Base-by-base conservation (phyloP, 306 rosid species). In the Boehmeria nivea region DNA sequence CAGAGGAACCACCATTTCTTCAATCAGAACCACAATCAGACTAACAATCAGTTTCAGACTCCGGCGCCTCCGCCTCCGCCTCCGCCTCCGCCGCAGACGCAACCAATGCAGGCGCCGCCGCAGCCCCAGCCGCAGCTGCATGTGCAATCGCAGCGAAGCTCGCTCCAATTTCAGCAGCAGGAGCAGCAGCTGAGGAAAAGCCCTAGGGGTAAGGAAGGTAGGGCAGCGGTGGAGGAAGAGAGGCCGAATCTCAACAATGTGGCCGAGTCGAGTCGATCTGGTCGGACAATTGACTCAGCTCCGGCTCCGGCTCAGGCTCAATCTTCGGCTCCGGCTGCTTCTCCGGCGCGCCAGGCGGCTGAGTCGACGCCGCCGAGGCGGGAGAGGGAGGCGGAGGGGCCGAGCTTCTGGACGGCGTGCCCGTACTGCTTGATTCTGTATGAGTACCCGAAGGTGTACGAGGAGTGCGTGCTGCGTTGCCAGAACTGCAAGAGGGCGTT, bases 371-470 rank as follows among this genome's bases (percentile, higher is more conserved):
- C 18, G 20, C 54, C 12, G 78, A 65, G 43, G 6, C 63, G 0
- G 71, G 16, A n/a, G n/a, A n/a, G n/a, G n/a, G n/a, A n/a, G n/a
- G n/a, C n/a, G n/a, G 39, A 26, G 6, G 46, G 12, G 36, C 12
- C 15, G 7, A 82, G 63, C 61, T 91, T 91, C 78, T 91, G 98
- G 98, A 91, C 98, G 2, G 93, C 96, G 2, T 91, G 98, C 38
- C 98, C 98, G 4, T 91, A 87, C 69, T 91, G 98, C 62, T 91
- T 69, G 15, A 68, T 67, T 0, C 80, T 87, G 55, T 91, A 59
- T 15, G 98, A 91, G 79, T 91, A 87, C 34, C 94, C 83, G 0
- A 64, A 71, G 71, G 66, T 23, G 39, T 91, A 87, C 38, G 82
- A 74, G 66, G 98, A 91, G 16, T 91, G 93, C 59, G 83, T 83